A percentile compares a stretch with the other conserved stretches of the same genome.
Evolutionary conservation across 306 rosid species (phyloP).

Genomic region (Dryas alaskensis): DNA sequence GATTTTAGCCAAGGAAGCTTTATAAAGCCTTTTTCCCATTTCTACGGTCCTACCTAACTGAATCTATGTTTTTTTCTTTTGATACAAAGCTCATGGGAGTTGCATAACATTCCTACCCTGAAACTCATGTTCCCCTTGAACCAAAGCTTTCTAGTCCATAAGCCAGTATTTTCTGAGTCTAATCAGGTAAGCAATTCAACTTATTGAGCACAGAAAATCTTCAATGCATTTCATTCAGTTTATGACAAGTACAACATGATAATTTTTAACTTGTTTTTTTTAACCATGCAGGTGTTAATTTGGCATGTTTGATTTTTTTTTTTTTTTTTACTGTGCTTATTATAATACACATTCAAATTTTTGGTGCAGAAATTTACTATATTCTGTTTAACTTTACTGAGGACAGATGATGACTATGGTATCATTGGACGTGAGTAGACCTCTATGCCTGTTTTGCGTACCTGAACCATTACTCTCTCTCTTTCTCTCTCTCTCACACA

Average conservation of each 20-base stretch:
- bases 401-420: slow-evolving; percentile 25
- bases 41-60: slow-evolving; percentile 25
- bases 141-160: slow-evolving; percentile 45
- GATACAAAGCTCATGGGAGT: slow-evolving; percentile 34
- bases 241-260: background rate
- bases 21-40: slow-evolving; percentile 14
- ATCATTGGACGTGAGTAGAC: slow-evolving; percentile 66
- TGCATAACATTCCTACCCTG: slow-evolving; percentile 37
- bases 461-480: too few species aligned
- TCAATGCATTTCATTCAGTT: background rate
- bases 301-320: background rate
- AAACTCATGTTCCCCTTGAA: slow-evolving; percentile 41
- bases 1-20: slow-evolving; percentile 4
- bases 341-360: slow-evolving; percentile 16
- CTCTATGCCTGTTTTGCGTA: background rate
- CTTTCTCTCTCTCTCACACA: background rate
- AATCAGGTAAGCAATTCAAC: slow-evolving; percentile 29
- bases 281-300: background rate
- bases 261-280: background rate
- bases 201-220: background rate
- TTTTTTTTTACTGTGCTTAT: background rate
- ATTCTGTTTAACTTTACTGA: slow-evolving; percentile 42
- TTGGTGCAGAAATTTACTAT: slow-evolving; percentile 42
- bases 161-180: slow-evolving; percentile 31
- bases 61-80: slow-evolving; percentile 20